A percentile compares a stretch with the other conserved stretches of the same genome.
These are phyloP conservation scores for Suhomyces chickasaworum DNA, from an alignment of 1,139 yeast genomes.

Conservation along the genomic window DNA sequence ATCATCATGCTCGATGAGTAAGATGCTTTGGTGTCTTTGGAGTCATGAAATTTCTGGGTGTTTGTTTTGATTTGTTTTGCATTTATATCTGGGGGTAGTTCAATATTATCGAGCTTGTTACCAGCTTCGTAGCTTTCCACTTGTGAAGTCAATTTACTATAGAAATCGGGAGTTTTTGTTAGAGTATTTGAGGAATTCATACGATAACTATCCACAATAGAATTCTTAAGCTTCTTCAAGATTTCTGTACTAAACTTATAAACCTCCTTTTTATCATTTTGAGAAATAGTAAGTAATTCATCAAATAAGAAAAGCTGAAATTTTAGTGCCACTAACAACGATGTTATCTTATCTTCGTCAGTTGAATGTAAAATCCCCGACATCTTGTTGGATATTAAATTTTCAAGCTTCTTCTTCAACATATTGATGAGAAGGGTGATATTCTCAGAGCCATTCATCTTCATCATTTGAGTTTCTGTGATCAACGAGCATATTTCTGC, in stretches of 20 bases:
- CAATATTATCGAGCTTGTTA: conserved; percentile 38
- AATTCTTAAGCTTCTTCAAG: conserved; percentile 19
- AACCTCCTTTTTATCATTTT: conserved; percentile 12
- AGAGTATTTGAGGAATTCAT: conserved; percentile 9
- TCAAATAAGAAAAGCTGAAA: conserved; percentile 30
- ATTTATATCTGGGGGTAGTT: conserved; percentile 43
- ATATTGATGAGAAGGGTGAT: conserved; percentile 8
- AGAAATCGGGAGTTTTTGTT: conserved; percentile 1
- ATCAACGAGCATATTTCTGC: conserved; percentile 4
- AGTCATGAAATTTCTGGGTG: conserved; percentile 1
- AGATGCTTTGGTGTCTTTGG: conserved; percentile 6
- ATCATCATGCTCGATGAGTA: conserved; percentile 24
- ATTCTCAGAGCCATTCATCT: conserved; percentile 6
- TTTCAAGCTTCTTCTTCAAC: conserved; percentile 25
- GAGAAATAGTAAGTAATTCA: conserved; percentile 18
- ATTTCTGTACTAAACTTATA: conserved; percentile 16
- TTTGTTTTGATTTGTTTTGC: conserved; percentile 31
- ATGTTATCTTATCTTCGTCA: conserved; percentile 36
- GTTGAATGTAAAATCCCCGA: conserved; percentile 29
- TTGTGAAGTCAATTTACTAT: conserved; percentile 1
- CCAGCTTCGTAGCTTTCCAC: not conserved
- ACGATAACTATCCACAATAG: conserved; percentile 21
- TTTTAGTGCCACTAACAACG: conserved; percentile 32
- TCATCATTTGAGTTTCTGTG: not conserved
- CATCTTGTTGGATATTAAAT: conserved; percentile 29